phyloP scores from a whole-genome alignment of 2,329 filamentous ascomycete genomes.

The Calonectria multiphialidica region DNA sequence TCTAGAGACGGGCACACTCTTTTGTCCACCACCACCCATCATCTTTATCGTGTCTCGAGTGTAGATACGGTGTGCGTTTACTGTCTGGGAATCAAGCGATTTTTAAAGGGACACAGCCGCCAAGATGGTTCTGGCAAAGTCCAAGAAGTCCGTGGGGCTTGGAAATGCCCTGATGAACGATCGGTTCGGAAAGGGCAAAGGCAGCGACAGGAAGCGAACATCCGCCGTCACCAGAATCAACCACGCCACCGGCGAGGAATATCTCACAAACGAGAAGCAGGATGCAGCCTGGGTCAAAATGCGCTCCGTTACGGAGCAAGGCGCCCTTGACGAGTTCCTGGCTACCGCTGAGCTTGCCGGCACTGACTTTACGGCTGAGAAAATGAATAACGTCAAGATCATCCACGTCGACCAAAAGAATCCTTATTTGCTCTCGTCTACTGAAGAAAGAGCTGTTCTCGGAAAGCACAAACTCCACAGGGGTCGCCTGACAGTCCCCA shows the following conservation, averaged over 20 bases:
- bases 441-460: slow-evolving; percentile 83
- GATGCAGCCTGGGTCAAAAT: slow-evolving; percentile 99
- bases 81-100: slow-evolving; percentile 3
- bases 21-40: slow-evolving; percentile 19
- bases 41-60: slow-evolving; percentile 24
- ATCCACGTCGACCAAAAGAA: slow-evolving; percentile 98
- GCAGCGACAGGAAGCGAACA: slow-evolving; percentile 81
- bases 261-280: slow-evolving; percentile 90
- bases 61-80: slow-evolving; percentile 27
- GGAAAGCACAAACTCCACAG: slow-evolving; percentile 88
- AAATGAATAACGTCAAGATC: slow-evolving; percentile 99
- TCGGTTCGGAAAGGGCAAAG: slow-evolving; percentile 94
- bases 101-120: slow-evolving; percentile 26
- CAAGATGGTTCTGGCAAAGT: slow-evolving; percentile 80
- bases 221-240: slow-evolving; percentile 74
- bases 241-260: slow-evolving; percentile 86
- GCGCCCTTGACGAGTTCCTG: slow-evolving; percentile 95
- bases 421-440: slow-evolving; percentile 87
- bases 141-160: slow-evolving; percentile 93
- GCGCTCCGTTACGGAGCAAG: slow-evolving; percentile 98
- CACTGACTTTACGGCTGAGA: slow-evolving; percentile 98
- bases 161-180: slow-evolving; percentile 99
- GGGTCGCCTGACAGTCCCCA: slow-evolving; percentile 85
- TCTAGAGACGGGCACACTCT: slow-evolving; percentile 34
- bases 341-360: slow-evolving; percentile 96